Evolutionary conservation across 306 rosid species (phyloP).

Genomic region (Dalbergia cochinchinensis): DNA sequence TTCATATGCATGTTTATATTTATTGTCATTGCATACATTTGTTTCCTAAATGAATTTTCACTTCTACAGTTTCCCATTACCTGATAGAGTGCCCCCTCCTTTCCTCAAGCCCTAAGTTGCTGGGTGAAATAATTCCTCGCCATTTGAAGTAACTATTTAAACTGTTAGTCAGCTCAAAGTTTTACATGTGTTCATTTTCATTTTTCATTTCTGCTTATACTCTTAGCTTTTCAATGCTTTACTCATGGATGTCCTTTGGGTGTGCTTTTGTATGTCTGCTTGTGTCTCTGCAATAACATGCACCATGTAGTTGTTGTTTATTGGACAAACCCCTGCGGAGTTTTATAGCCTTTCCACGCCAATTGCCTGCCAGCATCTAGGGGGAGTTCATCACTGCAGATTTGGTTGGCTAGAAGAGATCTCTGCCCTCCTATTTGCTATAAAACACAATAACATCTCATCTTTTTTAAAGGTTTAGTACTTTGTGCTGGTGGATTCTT

Average conservation of each 20-base stretch:
- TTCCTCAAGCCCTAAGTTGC: background rate
- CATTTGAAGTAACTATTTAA: background rate
- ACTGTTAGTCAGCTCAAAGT: background rate
- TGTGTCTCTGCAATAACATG: slow-evolving; percentile 16
- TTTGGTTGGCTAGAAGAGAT: background rate
- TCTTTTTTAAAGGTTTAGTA: slow-evolving; percentile 1
- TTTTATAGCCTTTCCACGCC: background rate
- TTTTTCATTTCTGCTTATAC: slow-evolving; percentile 20
- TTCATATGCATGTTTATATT: slow-evolving; percentile 6
- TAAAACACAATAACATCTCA: background rate
- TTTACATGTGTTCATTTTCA: background rate
- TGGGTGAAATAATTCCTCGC: background rate
- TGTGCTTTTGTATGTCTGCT: background rate
- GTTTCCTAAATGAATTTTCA: background rate
- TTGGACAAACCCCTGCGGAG: slow-evolving; percentile 25
- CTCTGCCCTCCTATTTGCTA: slow-evolving; percentile 11
- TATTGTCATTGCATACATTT: slow-evolving; percentile 30
- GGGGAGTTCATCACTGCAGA: background rate
- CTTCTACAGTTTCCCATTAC: background rate
- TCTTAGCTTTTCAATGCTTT: slow-evolving; percentile 7
- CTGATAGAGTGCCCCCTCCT: background rate
- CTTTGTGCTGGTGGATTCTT: background rate
- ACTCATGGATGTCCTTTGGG: slow-evolving; percentile 25
- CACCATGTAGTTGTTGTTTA: slow-evolving; percentile 23
- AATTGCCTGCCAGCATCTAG: slow-evolving; percentile 1